Conservation (phyloP, 1,139 yeast genomes). For the Yamadazyma dushanensis region DNA sequence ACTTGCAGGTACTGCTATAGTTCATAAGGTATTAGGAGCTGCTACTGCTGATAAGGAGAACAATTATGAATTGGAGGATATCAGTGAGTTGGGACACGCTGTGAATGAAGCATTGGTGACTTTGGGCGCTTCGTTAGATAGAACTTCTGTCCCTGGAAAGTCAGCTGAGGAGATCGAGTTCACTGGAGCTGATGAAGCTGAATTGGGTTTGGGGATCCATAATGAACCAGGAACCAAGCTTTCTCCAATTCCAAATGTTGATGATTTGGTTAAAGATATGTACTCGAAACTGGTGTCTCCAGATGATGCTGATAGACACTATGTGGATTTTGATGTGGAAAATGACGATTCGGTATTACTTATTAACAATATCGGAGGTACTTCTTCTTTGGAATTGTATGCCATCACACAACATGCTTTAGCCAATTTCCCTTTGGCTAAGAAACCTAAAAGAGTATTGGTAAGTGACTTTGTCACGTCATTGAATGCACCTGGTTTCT, state of each 20-base stretch:
- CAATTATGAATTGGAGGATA: slow-evolving; percentile 23
- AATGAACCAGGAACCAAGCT: slow-evolving; percentile 86
- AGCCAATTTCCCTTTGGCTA: slow-evolving; percentile 48
- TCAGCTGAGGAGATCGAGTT: slow-evolving; percentile 47
- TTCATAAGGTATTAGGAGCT: slow-evolving; percentile 85
- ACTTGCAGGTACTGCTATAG: slow-evolving; percentile 83
- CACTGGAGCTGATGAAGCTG: slow-evolving; percentile 59
- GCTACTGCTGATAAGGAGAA: slow-evolving; percentile 51
- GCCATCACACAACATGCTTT: slow-evolving; percentile 58
- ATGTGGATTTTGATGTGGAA: slow-evolving; percentile 56
- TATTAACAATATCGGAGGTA: slow-evolving; percentile 83
- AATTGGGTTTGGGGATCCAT: slow-evolving; percentile 94
- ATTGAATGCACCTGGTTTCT: slow-evolving; percentile 87
- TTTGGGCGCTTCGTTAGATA: slow-evolving; percentile 85
- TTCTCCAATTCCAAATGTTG: slow-evolving; percentile 70
- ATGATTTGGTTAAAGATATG: slow-evolving; percentile 53
- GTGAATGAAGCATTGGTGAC: slow-evolving; percentile 73
- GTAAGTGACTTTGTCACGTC: slow-evolving; percentile 83
- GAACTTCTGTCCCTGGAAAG: slow-evolving; percentile 87
- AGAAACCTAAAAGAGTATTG: slow-evolving; percentile 60
- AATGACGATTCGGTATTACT: slow-evolving; percentile 68
- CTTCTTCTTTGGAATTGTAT: slow-evolving; percentile 72
- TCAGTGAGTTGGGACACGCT: slow-evolving; percentile 57
- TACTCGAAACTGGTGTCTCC: slow-evolving; percentile 52
- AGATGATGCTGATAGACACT: slow-evolving; percentile 66